These are phyloP conservation scores for Leccinum solheimii DNA, from an alignment of 1,284 basidiomycete species.

Conservation along the genomic window DNA sequence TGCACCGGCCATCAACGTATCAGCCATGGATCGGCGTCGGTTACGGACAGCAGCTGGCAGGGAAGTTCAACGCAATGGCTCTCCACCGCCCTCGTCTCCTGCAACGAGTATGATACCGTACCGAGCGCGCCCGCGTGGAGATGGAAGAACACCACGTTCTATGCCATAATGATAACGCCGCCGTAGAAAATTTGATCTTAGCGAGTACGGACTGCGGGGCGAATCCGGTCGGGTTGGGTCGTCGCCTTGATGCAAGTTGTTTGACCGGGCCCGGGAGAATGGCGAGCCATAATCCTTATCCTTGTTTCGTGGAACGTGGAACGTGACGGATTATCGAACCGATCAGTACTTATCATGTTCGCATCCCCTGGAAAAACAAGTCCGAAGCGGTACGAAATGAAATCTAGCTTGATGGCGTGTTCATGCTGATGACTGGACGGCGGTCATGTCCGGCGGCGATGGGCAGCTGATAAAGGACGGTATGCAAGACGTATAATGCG, in stretches of 20 bases:
- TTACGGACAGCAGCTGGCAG: not conserved
- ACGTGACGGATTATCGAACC: slow-evolving; percentile 12
- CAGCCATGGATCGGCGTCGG: not conserved
- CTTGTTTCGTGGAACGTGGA: slow-evolving; percentile 4
- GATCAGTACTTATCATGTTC: not conserved
- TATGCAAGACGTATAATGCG: slow-evolving; percentile 24
- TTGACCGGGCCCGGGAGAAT: not conserved
- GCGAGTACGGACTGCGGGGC: not conserved
- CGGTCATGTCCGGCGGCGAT: slow-evolving; percentile 3
- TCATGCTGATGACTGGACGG: not conserved
- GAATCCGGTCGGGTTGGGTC: not conserved
- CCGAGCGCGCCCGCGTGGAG: not conserved
- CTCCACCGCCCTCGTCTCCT: not conserved
- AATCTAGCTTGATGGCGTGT: not conserved
- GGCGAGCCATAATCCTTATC: slow-evolving; percentile 2
- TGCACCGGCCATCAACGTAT: not conserved
- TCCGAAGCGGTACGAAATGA: slow-evolving; percentile 18
- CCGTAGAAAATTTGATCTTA: not conserved
- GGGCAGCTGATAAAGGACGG: slow-evolving; percentile 7
- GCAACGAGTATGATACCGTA: not conserved
- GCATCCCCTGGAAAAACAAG: not conserved
- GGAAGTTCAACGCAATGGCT: not conserved
- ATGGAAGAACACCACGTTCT: slow-evolving; percentile 1
- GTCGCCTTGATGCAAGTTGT: not conserved
- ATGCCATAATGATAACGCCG: slow-evolving; percentile 2